phyloP scores from a whole-genome alignment of 164 flowering plant genomes.

The Brasenia schreberi region DNA sequence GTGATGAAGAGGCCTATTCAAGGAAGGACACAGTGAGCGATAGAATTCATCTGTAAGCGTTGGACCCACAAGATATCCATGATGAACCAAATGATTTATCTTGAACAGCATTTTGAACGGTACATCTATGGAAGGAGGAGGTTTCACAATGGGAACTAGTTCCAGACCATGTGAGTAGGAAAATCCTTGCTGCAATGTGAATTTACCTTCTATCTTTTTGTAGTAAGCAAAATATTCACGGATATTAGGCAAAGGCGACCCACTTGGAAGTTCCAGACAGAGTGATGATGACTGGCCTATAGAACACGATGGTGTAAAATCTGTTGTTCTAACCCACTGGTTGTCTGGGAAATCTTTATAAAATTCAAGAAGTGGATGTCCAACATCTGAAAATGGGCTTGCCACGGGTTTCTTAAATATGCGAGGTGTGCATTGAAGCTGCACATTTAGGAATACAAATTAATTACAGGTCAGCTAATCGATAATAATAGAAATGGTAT shows the following conservation, averaged over 20 bases:
- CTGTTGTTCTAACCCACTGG: constrained; percentile 58
- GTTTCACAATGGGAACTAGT: constrained; percentile 60
- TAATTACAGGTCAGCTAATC: too few relatives aligned
- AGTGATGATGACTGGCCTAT: constrained; percentile 79
- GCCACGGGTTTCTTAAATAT: constrained; percentile 29
- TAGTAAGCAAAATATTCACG: constrained; percentile 28
- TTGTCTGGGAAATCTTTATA: constrained; percentile 34
- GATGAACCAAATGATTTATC: constrained; percentile 57
- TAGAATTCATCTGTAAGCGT: constrained; percentile 39
- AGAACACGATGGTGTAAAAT: constrained; percentile 44
- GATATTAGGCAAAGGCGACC: constrained; percentile 33
- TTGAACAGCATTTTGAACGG: constrained; percentile 57
- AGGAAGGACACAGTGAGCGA: constrained; percentile 41
- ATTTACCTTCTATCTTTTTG: constrained; percentile 25
- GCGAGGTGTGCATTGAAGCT: constrained; percentile 67
- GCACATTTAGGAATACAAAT: background rate
- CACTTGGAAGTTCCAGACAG: constrained; percentile 54
- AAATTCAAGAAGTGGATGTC: constrained; percentile 20
- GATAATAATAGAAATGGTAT: too few relatives aligned
- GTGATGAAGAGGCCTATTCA: constrained; percentile 6
- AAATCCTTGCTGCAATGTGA: constrained; percentile 25
- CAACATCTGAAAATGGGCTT: constrained; percentile 10
- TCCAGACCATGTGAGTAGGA: constrained; percentile 25
- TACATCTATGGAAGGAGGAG: constrained; percentile 23
- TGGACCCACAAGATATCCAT: constrained; percentile 62